These are phyloP conservation scores for Talaromyces borbonicus DNA, from an alignment of 495 filamentous ascomycete genomes.

Conservation along the genomic window DNA sequence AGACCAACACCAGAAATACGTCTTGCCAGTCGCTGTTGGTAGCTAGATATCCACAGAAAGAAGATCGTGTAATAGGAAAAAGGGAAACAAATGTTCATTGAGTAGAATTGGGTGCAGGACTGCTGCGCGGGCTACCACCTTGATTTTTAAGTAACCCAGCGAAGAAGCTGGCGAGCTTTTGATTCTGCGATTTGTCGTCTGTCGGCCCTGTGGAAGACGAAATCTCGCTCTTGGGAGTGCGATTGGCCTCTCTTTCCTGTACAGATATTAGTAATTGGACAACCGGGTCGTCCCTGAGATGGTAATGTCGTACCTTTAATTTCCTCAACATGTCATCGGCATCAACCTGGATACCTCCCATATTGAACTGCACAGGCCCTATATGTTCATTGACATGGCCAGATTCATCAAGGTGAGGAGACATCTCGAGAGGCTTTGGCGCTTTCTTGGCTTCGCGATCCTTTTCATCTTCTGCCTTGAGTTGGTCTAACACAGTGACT, in stretches of 20 bases:
- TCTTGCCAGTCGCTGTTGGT: background rate
- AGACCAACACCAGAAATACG: slow-evolving; percentile 5
- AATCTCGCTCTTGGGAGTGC: slow-evolving; percentile 36
- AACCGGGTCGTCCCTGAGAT: background rate
- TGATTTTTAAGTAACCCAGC: slow-evolving; percentile 53
- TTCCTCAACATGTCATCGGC: slow-evolving; percentile 90
- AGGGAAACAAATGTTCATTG: background rate
- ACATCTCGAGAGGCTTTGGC: slow-evolving; percentile 37
- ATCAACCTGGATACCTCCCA: slow-evolving; percentile 94
- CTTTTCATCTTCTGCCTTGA: slow-evolving; percentile 55
- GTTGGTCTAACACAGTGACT: slow-evolving; percentile 59
- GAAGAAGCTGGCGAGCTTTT: slow-evolving; percentile 60
- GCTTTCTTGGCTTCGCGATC: slow-evolving; percentile 30
- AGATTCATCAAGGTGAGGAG: slow-evolving; percentile 34
- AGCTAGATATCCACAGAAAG: slow-evolving; percentile 7
- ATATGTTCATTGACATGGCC: slow-evolving; percentile 77
- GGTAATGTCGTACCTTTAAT: slow-evolving; percentile 54
- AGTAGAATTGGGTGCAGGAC: slow-evolving; percentile 18
- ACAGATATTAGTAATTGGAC: slow-evolving; percentile 10
- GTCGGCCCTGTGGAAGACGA: slow-evolving; percentile 20
- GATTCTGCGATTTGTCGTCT: slow-evolving; percentile 55
- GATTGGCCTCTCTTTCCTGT: slow-evolving; percentile 47
- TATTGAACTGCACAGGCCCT: slow-evolving; percentile 92
- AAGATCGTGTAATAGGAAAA: no score
- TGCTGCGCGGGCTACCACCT: slow-evolving; percentile 31